Conservation (phyloP, 2,329 filamentous ascomycete genomes). For the Mycogone perniciosa region DNA sequence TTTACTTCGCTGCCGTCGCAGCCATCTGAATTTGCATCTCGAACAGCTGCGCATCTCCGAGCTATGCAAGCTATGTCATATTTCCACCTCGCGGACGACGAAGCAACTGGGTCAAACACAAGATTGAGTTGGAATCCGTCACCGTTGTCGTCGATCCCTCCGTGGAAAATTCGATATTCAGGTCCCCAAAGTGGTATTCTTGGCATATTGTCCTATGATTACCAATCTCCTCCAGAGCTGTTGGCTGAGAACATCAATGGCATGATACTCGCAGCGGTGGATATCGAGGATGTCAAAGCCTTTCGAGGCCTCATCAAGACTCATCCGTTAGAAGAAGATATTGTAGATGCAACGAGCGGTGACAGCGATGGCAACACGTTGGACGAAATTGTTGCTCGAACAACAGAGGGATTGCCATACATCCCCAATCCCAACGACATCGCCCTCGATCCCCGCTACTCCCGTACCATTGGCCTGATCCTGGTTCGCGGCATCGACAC, state of each 20-base stretch:
- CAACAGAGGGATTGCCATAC: slow-evolving; percentile 53
- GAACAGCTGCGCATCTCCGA: slow-evolving; percentile 60
- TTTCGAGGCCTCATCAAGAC: slow-evolving; percentile 31
- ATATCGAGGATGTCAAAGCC: slow-evolving; percentile 48
- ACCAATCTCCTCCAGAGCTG: slow-evolving; percentile 51
- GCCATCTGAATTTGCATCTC: slow-evolving; percentile 45
- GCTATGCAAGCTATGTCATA: slow-evolving; percentile 77
- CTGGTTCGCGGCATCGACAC: slow-evolving; percentile 65
- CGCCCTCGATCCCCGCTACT: slow-evolving; percentile 54
- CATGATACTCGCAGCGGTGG: slow-evolving; percentile 60
- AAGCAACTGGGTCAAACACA: not conserved
- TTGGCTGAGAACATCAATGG: slow-evolving; percentile 63
- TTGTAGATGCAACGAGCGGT: slow-evolving; percentile 17
- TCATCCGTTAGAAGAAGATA: not conserved
- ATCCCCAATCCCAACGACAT: slow-evolving; percentile 49
- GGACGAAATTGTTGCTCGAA: slow-evolving; percentile 14
- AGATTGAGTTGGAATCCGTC: slow-evolving; percentile 42
- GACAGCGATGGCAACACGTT: slow-evolving; percentile 3
- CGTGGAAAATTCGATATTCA: slow-evolving; percentile 57
- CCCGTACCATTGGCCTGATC: slow-evolving; percentile 55
- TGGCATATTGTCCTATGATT: slow-evolving; percentile 63
- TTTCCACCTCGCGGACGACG: slow-evolving; percentile 48
- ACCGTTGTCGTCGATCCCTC: slow-evolving; percentile 50
- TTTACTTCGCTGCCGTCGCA: slow-evolving; percentile 55
- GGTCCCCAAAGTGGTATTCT: slow-evolving; percentile 46